Evolutionary conservation across 345 rosid genomes (phyloP).

Genomic region (Rhizophora mangle): DNA sequence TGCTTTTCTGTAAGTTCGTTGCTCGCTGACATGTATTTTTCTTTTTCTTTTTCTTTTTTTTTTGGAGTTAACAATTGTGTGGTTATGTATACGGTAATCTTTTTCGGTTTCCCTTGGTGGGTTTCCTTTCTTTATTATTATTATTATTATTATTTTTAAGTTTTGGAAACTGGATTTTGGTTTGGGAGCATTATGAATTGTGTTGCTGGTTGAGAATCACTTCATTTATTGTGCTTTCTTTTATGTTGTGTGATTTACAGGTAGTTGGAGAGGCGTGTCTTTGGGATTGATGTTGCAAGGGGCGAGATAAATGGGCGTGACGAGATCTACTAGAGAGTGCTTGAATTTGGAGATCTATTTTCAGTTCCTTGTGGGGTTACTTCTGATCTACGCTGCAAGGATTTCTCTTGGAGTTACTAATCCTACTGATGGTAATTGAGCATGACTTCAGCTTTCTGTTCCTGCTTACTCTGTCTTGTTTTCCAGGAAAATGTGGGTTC

Average conservation of each 20-base stretch:
- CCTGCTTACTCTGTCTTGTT: not conserved
- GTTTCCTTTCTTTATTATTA: slow-evolving; percentile 18
- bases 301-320: slow-evolving; percentile 31
- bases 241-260: slow-evolving; percentile 28
- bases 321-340: slow-evolving; percentile 48
- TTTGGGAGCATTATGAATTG: not conserved
- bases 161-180: slow-evolving; percentile 2
- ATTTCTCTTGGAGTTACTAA: slow-evolving; percentile 59
- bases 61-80: too few relatives aligned
- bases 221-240: slow-evolving; percentile 11
- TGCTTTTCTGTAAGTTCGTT: slow-evolving; percentile 10
- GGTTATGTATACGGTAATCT: too few relatives aligned
- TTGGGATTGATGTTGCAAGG: slow-evolving; percentile 31
- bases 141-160: not conserved
- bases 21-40: too few relatives aligned
- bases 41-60: too few relatives aligned
- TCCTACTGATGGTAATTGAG: slow-evolving; percentile 69
- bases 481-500: slow-evolving; percentile 7
- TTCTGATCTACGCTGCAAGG: slow-evolving; percentile 53
- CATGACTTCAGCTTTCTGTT: not conserved
- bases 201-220: slow-evolving; percentile 17
- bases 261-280: slow-evolving; percentile 38
- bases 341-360: slow-evolving; percentile 46
- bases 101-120: not conserved
- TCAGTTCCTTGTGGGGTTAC: slow-evolving; percentile 40